Evolutionary conservation across 306 rosid species (phyloP), one percentile per base, ranked within the genome.

Genomic region (Aeschynomene evenia): DNA sequence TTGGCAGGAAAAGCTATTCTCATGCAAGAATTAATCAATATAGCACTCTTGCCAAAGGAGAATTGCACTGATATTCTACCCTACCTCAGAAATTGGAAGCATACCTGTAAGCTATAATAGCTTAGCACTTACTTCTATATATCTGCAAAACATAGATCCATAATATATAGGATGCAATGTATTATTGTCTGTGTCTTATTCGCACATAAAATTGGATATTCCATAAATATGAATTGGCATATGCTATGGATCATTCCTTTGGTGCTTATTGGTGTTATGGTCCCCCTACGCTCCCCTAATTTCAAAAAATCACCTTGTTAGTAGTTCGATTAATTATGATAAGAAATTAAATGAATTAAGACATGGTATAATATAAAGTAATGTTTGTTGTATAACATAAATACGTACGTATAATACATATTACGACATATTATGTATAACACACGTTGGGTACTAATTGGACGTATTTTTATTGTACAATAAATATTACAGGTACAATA

Each of bases 11-110:
- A 54, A n/a, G 33, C 22, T 12, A 15, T 29, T 45, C 20, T 20
- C 13, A 62, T 63, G 62, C 45, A 46, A 55, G 13, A 18, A 15
- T n/a, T n/a, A n/a, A n/a, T n/a, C n/a, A n/a, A n/a, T 14, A 43
- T 13, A 56, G 15, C 54, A 57, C 43, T 29, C 68, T n/a, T 63
- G 81, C 81, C 77, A 63, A 53, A 56, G 81, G 77, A 77, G 73
- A 70, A 36, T 18, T 71, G 63, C 81, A 54, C 81, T 45, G 82
- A 62, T 42, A 77, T 80, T 67, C 76, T 68, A 60, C 63, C 18
- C 58, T 21, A 79, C 61, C 23, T 48, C 12, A 31, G 9, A 66
- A 31, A 49, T 33, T 19, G 34, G 34, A 43, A 29, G 9, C 57
- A 31, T 36, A 18, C 43, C 53, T 64, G 40, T 23, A 40, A 14